These are phyloP conservation scores for Didymella sp. DNA, from an alignment of 2,329 filamentous ascomycete species.

Conservation along the genomic window DNA sequence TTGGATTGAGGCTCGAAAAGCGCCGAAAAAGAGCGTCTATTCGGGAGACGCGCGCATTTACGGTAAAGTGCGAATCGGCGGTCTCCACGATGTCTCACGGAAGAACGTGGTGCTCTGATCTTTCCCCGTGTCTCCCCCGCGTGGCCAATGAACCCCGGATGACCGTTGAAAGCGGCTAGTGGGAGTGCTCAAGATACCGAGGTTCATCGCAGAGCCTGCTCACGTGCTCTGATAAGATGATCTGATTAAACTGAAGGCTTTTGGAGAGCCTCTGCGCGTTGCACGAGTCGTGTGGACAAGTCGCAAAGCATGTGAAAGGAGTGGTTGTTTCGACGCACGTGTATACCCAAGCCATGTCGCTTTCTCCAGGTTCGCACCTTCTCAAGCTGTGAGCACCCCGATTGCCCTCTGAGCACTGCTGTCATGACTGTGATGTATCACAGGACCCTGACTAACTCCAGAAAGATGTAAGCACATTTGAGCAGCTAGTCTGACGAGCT, in stretches of 20 bases:
- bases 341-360: not conserved
- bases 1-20: constrained; percentile 8
- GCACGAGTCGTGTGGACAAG: not conserved
- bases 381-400: not conserved
- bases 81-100: constrained; percentile 13
- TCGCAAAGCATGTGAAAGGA: constrained; percentile 12
- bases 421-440: not conserved
- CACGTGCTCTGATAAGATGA: constrained; percentile 17
- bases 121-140: constrained; percentile 12
- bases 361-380: not conserved
- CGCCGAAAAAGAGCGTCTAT: constrained; percentile 16
- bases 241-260: constrained; percentile 1
- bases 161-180: constrained; percentile 1
- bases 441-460: not conserved
- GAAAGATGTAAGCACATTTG: not conserved
- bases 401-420: not conserved
- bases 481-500: too few species aligned
- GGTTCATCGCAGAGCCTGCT: constrained; percentile 1
- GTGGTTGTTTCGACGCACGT: not conserved
- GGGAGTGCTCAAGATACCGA: constrained; percentile 1
- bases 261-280: not conserved
- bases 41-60: constrained; percentile 11
- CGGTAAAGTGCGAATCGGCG: constrained; percentile 16
- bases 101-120: constrained; percentile 4
- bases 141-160: constrained; percentile 15